Percentiles rank a stretch among this genome's conserved stretches.
These are phyloP conservation scores for Sugiyamaella floridensis DNA, from an alignment of 805 yeast species.

Conservation along the genomic window DNA sequence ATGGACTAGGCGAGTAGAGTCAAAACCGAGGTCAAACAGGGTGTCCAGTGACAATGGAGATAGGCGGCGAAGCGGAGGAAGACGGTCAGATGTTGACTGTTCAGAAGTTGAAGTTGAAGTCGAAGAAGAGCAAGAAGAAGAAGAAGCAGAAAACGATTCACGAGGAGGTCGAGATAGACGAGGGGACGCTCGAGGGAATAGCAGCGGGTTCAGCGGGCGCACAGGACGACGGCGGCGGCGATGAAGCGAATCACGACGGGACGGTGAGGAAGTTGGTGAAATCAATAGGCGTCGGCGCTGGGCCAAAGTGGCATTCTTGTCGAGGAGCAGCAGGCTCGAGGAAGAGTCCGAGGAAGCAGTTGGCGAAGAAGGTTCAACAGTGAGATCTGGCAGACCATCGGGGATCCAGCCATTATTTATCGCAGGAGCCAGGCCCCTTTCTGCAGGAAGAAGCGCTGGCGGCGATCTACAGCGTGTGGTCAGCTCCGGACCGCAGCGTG, in stretches of 20 bases:
- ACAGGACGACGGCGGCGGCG: neutral
- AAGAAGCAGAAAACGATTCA: no score
- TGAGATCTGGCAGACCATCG: neutral
- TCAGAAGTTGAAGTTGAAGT: neutral
- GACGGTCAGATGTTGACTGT: neutral
- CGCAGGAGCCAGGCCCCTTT: neutral
- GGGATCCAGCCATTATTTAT: neutral
- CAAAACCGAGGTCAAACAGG: neutral
- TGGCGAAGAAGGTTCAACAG: neutral
- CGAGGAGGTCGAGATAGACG: no score
- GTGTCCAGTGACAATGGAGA: neutral
- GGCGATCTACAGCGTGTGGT: neutral
- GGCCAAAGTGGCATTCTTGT: neutral
- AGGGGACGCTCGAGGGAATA: neutral
- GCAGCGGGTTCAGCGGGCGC: no score
- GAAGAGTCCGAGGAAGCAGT: neutral
- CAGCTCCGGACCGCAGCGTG: neutral
- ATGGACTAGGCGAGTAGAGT: neutral
- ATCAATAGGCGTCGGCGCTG: neutral
- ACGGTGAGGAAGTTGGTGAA: neutral
- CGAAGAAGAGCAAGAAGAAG: neutral
- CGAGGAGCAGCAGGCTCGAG: neutral
- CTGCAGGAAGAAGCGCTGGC: neutral
- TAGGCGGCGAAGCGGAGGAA: neutral
- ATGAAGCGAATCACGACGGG: neutral